These are phyloP conservation scores for Pichia sp. DNA, from an alignment of 1,139 yeast genomes.

Conservation along the genomic window DNA sequence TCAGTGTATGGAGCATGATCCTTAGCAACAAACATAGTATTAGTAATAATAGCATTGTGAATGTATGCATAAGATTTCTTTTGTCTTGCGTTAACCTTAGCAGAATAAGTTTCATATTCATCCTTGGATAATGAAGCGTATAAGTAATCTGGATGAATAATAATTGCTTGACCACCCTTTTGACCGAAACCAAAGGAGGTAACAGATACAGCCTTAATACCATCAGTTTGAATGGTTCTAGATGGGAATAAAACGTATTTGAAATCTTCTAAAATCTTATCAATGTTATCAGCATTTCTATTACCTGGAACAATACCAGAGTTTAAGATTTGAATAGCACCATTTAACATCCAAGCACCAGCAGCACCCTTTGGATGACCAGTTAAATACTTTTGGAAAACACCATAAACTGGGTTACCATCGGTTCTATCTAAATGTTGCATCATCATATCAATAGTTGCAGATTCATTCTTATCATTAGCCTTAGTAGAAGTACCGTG, in stretches of 20 bases:
- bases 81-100: conserved; percentile 74
- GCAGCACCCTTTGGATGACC: conserved; percentile 99
- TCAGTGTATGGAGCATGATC: conserved; percentile 88
- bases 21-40: conserved; percentile 89
- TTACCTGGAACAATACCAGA: conserved; percentile 97
- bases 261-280: conserved; percentile 69
- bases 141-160: conserved; percentile 89
- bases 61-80: conserved; percentile 89
- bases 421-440: conserved; percentile 90
- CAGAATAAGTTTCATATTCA: conserved; percentile 62
- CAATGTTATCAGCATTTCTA: conserved; percentile 97
- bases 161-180: conserved; percentile 96
- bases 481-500: conserved; percentile 99
- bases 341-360: conserved; percentile 99
- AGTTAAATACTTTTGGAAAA: conserved; percentile 96
- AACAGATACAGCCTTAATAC: conserved; percentile 93
- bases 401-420: conserved; percentile 97
- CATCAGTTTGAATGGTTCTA: conserved; percentile 88
- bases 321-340: conserved; percentile 89
- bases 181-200: conserved; percentile 99
- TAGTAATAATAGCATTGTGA: conserved; percentile 91
- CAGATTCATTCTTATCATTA: conserved; percentile 95
- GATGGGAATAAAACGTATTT: conserved; percentile 93
- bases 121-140: conserved; percentile 71
- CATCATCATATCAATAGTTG: conserved; percentile 87